These are phyloP conservation scores for Penicillium cataractarum DNA, from an alignment of 495 filamentous ascomycete genomes.

Conservation along the genomic window DNA sequence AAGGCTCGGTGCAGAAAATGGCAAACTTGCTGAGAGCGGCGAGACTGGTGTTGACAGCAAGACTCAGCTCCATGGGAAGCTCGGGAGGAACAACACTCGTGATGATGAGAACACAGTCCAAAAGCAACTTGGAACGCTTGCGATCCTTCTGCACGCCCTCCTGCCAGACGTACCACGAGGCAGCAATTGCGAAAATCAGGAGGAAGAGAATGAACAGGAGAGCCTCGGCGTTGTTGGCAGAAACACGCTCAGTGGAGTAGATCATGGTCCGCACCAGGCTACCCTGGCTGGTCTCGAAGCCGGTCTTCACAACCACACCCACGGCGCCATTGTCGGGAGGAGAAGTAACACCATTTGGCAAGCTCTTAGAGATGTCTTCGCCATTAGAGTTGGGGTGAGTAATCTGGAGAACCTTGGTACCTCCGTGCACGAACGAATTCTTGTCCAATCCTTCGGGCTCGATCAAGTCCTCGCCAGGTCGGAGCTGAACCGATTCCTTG, in stretches of 20 bases:
- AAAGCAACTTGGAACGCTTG: constrained; percentile 93
- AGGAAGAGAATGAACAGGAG: constrained; percentile 96
- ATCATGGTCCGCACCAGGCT: constrained; percentile 99
- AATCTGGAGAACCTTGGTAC: constrained; percentile 96
- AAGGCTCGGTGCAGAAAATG: constrained; percentile 98
- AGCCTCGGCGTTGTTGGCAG: constrained; percentile 93
- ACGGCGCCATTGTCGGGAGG: constrained; percentile 91
- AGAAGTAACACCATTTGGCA: constrained; percentile 72
- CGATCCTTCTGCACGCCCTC: constrained; percentile 91
- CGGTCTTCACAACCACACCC: constrained; percentile 94
- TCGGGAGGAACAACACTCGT: constrained; percentile 98
- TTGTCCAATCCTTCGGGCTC: constrained; percentile 94
- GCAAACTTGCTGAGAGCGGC: constrained; percentile 91
- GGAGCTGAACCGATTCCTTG: constrained; percentile 94
- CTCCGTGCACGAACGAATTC: constrained; percentile 92
- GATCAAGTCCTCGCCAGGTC: constrained; percentile 79
- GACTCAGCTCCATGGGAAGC: constrained; percentile 94
- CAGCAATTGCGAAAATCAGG: constrained; percentile 92
- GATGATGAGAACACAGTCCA: constrained; percentile 96
- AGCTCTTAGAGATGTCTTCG: constrained; percentile 63
- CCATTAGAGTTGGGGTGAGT: constrained; percentile 76
- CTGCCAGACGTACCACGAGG: constrained; percentile 99
- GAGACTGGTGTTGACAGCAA: constrained; percentile 98
- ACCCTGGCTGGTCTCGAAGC: constrained; percentile 97
- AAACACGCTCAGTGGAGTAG: constrained; percentile 97